A percentile compares a stretch with the other conserved stretches of the same genome.
phyloP scores from a whole-genome alignment of 192 early-diverging fungal genomes.

The Backusella tarrabulga region DNA sequence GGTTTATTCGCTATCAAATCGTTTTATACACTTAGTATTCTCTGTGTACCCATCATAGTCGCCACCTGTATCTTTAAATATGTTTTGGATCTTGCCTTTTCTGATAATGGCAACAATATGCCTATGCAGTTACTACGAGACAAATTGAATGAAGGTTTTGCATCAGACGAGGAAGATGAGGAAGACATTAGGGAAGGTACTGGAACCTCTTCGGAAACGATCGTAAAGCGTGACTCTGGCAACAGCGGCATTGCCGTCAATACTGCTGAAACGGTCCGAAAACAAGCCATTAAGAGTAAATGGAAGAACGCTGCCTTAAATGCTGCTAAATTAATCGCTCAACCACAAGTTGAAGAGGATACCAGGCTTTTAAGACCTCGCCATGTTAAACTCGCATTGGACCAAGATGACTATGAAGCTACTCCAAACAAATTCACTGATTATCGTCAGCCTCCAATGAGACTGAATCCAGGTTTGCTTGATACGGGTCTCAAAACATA shows the following conservation, averaged over 20 bases:
- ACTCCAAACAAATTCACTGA: constrained; percentile 64
- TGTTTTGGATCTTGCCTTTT: constrained; percentile 33
- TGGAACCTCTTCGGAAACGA: too few relatives aligned
- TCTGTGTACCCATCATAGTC: constrained; percentile 44
- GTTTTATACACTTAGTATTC: constrained; percentile 33
- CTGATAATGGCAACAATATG: constrained; percentile 12
- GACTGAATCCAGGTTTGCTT: constrained; percentile 60
- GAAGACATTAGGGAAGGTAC: too few relatives aligned
- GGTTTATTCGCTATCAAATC: constrained; percentile 57
- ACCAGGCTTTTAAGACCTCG: neutral
- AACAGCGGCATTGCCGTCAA: neutral
- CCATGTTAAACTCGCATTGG: constrained; percentile 22
- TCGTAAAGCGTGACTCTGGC: neutral
- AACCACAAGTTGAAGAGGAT: neutral
- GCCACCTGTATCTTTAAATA: constrained; percentile 45
- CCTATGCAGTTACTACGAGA: constrained; percentile 30
- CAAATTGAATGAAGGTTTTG: neutral
- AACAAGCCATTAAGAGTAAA: neutral
- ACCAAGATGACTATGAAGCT: constrained; percentile 62
- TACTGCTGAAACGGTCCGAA: neutral
- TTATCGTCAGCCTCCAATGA: constrained; percentile 69
- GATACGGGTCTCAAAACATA: constrained; percentile 65
- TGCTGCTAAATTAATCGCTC: neutral
- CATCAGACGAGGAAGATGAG: neutral
- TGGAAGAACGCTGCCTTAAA: neutral